Conservation (phyloP, 2,329 filamentous ascomycete species). For the Chaetomiaceae sp. region DNA sequence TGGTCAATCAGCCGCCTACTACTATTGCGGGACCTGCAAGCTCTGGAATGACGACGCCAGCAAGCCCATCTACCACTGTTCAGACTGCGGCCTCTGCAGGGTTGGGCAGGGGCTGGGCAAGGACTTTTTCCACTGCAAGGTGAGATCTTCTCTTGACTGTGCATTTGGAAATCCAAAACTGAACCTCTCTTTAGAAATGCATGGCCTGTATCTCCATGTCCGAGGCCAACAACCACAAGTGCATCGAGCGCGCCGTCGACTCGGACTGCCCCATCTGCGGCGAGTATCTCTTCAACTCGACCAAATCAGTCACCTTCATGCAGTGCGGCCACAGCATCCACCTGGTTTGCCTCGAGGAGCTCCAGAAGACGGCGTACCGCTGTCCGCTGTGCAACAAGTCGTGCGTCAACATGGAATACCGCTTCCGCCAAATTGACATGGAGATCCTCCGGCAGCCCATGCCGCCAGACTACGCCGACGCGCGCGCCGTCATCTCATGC, state of each 20-base stretch:
- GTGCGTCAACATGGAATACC: conserved; percentile 94
- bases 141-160: conserved; percentile 36
- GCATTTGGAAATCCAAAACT: neutral
- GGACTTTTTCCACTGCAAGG: conserved; percentile 98
- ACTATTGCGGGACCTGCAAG: conserved; percentile 93
- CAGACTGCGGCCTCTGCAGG: conserved; percentile 92
- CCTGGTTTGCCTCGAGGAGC: conserved; percentile 78
- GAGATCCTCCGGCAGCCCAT: conserved; percentile 88
- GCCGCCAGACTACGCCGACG: conserved; percentile 76
- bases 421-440: conserved; percentile 86
- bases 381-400: conserved; percentile 96
- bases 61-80: conserved; percentile 93
- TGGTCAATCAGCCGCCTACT: conserved; percentile 72
- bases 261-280: conserved; percentile 96
- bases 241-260: conserved; percentile 89
- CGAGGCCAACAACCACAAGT: conserved; percentile 88
- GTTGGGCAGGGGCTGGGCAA: conserved; percentile 88
- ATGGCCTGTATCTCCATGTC: conserved; percentile 87
- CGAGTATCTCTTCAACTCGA: conserved; percentile 93
- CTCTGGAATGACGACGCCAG: conserved; percentile 91
- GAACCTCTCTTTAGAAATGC: conserved; percentile 59
- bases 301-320: conserved; percentile 87
- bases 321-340: conserved; percentile 95
- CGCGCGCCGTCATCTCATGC: conserved; percentile 79
- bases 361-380: conserved; percentile 87